Evolutionary conservation across 164 flowering plant genomes (phyloP), one percentile per base, ranked within the genome.

Genomic region (Taxillus chinensis): DNA sequence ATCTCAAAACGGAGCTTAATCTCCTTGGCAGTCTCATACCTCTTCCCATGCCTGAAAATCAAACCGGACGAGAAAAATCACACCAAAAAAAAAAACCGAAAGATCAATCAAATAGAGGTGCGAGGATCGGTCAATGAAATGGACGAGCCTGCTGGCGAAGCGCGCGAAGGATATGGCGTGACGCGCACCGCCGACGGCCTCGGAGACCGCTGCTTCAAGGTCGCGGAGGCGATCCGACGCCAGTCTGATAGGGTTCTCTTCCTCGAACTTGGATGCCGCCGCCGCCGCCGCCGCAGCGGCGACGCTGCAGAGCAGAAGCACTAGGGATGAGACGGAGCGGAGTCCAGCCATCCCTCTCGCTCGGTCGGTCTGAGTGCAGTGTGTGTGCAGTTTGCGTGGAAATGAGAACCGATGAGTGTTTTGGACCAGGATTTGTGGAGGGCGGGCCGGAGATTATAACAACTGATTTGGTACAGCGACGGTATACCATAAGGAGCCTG

Each of bases 101-200:
- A 6, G 10, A 10, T 10, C 27, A 4, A 16, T 15, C 57, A 39
- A 41, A 41, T 27, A 57, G 38, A 2, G 17, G 61, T 37, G 40
- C 40, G 62, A 38, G 5, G 57, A 37, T 4, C 11, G 40, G 49
- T 45, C 13, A 38, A 5, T 53, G 2, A n/a, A 38, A 2, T 40
- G 46, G 15, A 45, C 57, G 7, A 37, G 88, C 97, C 89, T 79
- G 72, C 70, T 77, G 63, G 95, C 87, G 60, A 89, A 95, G 42
- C 99, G 92, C 3, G 87, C 89, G 72, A 95, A 95, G 75, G 83
- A 70, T 71, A 83, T 70, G 12, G 87, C 91, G 46, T 77, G 92
- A 57, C 91, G 90, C 41, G 83, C 59, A 61, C 61, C 52, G 39
- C 97, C 97, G 71, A 91, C 10, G 66, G 74, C 69, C 6, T 66